Evolutionary conservation across 345 rosid genomes (phyloP).

Genomic region (Citrus hindsii): DNA sequence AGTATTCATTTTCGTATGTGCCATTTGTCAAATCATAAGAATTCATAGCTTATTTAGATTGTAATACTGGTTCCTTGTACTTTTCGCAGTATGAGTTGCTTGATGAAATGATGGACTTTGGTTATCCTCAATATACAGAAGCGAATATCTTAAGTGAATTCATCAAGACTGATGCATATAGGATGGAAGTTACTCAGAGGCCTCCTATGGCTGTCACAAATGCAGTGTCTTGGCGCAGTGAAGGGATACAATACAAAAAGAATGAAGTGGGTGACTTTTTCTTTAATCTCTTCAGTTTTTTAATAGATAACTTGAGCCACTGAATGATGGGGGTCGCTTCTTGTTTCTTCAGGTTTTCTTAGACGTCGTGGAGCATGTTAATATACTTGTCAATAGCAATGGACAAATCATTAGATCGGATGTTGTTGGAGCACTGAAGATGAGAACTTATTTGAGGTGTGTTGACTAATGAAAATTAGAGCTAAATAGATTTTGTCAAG

Average conservation of each 20-base stretch:
- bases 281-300: slow-evolving; percentile 1
- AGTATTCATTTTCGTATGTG: not conserved
- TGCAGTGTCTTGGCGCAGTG: slow-evolving; percentile 98
- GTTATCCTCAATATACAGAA: slow-evolving; percentile 92
- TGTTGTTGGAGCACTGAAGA: slow-evolving; percentile 96
- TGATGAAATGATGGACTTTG: slow-evolving; percentile 99
- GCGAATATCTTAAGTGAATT: slow-evolving; percentile 93
- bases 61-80: slow-evolving; percentile 11
- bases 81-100: slow-evolving; percentile 85
- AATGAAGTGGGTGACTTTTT: slow-evolving; percentile 59
- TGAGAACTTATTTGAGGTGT: slow-evolving; percentile 93
- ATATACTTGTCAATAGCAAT: slow-evolving; percentile 94
- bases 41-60: not conserved
- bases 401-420: slow-evolving; percentile 94
- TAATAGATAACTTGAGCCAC: slow-evolving; percentile 12
- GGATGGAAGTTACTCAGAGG: slow-evolving; percentile 92
- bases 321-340: slow-evolving; percentile 7
- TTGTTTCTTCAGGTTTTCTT: slow-evolving; percentile 67
- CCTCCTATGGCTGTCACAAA: slow-evolving; percentile 99
- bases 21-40: not conserved
- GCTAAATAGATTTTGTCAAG: not conserved
- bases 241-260: slow-evolving; percentile 86
- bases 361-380: slow-evolving; percentile 93
- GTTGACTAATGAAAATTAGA: slow-evolving; percentile 4
- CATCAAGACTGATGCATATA: slow-evolving; percentile 95